Evolutionary conservation across 2,329 filamentous ascomycete species (phyloP).

Genomic region (Arthrinium puccinioides): DNA sequence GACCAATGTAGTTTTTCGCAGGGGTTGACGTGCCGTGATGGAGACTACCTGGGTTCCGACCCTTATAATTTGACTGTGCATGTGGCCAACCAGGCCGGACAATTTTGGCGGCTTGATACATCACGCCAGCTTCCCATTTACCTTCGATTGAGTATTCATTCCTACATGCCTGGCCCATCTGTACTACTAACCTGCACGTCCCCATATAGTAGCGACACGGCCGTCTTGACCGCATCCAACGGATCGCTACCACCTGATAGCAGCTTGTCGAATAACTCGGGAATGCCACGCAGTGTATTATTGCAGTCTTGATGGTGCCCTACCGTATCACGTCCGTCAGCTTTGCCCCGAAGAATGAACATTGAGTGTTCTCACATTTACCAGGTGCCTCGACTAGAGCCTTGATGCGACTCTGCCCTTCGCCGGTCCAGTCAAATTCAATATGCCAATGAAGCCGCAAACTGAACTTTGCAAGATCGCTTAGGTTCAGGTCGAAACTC

Average conservation of each 20-base stretch:
- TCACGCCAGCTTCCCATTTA: no score
- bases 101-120: no score
- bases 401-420: slow-evolving; percentile 52
- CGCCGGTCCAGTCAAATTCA: slow-evolving; percentile 65
- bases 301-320: slow-evolving; percentile 54
- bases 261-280: slow-evolving; percentile 53
- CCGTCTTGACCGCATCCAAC: slow-evolving; percentile 47
- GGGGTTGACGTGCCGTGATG: no score
- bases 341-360: no score
- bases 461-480: slow-evolving; percentile 18
- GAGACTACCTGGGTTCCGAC: no score
- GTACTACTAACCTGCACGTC: no score
- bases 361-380: slow-evolving; percentile 58
- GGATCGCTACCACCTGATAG: slow-evolving; percentile 48
- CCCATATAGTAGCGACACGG: slow-evolving; percentile 53
- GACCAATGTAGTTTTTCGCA: no score
- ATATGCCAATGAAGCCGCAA: slow-evolving; percentile 57
- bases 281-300: slow-evolving; percentile 48
- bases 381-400: slow-evolving; percentile 50
- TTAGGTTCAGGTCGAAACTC: slow-evolving; percentile 36
- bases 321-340: no score
- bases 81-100: no score
- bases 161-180: no score
- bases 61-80: no score
- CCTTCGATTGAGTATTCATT: no score